A percentile compares a stretch with the other conserved stretches of the same genome.
These are phyloP conservation scores for Aquilaria yunnanensis DNA, from an alignment of 345 rosid species.

Conservation along the genomic window DNA sequence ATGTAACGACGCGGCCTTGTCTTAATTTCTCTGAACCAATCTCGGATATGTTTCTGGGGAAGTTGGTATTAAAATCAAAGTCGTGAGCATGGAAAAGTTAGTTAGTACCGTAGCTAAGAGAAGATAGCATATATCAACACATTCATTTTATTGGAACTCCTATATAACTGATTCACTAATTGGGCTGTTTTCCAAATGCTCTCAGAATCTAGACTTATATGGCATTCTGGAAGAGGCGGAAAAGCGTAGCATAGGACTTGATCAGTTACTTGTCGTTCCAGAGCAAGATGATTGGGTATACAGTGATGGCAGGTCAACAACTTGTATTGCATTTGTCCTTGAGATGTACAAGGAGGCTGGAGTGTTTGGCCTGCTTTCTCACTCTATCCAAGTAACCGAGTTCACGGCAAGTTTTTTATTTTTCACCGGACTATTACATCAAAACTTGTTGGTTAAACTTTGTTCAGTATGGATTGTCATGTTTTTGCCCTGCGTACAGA, in stretches of 20 bases:
- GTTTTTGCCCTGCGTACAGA: slow-evolving; percentile 23
- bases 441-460: not conserved
- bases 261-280: slow-evolving; percentile 78
- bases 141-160: no score
- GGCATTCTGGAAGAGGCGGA: slow-evolving; percentile 73
- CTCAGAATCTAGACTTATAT: slow-evolving; percentile 70
- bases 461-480: not conserved
- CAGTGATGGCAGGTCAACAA: slow-evolving; percentile 94
- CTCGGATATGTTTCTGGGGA: not conserved
- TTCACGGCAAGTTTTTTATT: slow-evolving; percentile 61
- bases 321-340: slow-evolving; percentile 89
- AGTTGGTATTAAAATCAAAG: no score
- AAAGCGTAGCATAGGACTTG: slow-evolving; percentile 75
- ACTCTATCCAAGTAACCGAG: slow-evolving; percentile 89
- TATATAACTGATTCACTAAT: no score
- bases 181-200: not conserved
- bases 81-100: no score
- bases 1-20: not conserved
- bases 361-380: slow-evolving; percentile 54
- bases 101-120: no score
- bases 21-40: not conserved
- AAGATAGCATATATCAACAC: no score
- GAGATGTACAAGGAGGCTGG: slow-evolving; percentile 95
- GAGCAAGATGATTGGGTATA: slow-evolving; percentile 96
- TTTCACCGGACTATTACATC: not conserved